Conservation (phyloP, 1,284 basidiomycete genomes). For the Naganishia sp. region DNA sequence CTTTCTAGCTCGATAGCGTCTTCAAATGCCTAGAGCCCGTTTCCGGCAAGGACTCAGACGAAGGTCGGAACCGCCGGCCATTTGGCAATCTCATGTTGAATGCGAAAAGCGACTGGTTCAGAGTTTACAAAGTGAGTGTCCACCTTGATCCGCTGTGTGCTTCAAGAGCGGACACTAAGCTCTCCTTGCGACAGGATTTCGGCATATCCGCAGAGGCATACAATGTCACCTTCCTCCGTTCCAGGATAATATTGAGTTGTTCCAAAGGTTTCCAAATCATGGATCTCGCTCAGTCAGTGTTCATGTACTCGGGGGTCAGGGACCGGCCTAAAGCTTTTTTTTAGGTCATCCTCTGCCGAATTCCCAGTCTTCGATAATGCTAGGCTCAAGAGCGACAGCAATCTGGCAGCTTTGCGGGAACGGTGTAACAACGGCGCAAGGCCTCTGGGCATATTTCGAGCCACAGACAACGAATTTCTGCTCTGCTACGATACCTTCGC, state of each 20-base stretch:
- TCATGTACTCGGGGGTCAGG: background rate
- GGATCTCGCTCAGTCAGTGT: constrained; percentile 79
- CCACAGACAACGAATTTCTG: constrained; percentile 83
- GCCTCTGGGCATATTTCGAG: constrained; percentile 89
- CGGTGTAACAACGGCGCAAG: constrained; percentile 73
- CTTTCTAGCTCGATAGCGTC: constrained; percentile 71
- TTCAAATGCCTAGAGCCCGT: constrained; percentile 94
- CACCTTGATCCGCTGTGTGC: constrained; percentile 27
- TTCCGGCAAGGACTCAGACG: constrained; percentile 74
- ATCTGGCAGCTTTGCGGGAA: constrained; percentile 69
- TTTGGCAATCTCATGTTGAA: constrained; percentile 74
- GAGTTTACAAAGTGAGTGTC: constrained; percentile 69
- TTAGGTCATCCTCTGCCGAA: constrained; percentile 80
- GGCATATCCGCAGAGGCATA: constrained; percentile 86
- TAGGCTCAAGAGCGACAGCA: constrained; percentile 66
- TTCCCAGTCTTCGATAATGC: constrained; percentile 67
- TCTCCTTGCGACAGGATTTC: constrained; percentile 64
- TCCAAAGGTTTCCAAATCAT: constrained; percentile 96
- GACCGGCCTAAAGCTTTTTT: constrained; percentile 7
- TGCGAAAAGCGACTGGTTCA: constrained; percentile 85
- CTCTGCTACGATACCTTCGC: constrained; percentile 52
- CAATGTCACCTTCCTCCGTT: constrained; percentile 85
- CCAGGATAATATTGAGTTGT: constrained; percentile 86
- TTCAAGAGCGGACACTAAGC: background rate
- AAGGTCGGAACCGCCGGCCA: constrained; percentile 60